phyloP scores from a whole-genome alignment of 2,329 filamentous ascomycete species.

The Orbilia ellipsospora region DNA sequence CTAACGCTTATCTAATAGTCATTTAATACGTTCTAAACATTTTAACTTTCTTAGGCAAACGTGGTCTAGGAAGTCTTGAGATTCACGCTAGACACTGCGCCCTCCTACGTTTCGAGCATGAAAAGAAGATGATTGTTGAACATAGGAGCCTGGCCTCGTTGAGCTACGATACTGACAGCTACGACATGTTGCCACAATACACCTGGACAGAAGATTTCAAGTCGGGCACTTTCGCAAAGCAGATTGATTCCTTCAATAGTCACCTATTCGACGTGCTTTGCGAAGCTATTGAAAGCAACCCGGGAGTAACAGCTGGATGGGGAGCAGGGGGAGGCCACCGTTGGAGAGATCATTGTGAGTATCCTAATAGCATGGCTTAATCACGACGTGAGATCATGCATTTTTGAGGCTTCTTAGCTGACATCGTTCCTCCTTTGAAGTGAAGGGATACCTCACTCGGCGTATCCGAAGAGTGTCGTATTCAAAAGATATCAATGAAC shows the following conservation, averaged over 20 bases:
- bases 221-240: constrained; percentile 4
- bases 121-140: constrained; percentile 49
- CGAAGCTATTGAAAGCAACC: constrained; percentile 22
- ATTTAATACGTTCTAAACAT: neutral
- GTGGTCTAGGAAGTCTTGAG: constrained; percentile 23
- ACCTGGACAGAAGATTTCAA: constrained; percentile 56
- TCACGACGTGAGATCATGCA: constrained; percentile 5
- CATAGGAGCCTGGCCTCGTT: constrained; percentile 33
- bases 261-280: constrained; percentile 52
- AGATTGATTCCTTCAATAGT: constrained; percentile 57
- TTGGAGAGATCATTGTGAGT: constrained; percentile 39
- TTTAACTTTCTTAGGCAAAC: constrained; percentile 25
- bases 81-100: constrained; percentile 54
- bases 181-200: constrained; percentile 59
- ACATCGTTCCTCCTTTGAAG: constrained; percentile 23
- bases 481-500: constrained; percentile 49
- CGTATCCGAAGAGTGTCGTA: constrained; percentile 57
- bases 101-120: constrained; percentile 35
- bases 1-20: neutral
- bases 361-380: no score
- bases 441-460: constrained; percentile 58
- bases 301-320: neutral
- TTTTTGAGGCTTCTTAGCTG: constrained; percentile 1
- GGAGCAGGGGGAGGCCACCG: neutral
- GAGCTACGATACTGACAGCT: constrained; percentile 54